These are phyloP conservation scores for Miamiensis avidus DNA, from an alignment of 169 alveolate species.

Conservation along the genomic window DNA sequence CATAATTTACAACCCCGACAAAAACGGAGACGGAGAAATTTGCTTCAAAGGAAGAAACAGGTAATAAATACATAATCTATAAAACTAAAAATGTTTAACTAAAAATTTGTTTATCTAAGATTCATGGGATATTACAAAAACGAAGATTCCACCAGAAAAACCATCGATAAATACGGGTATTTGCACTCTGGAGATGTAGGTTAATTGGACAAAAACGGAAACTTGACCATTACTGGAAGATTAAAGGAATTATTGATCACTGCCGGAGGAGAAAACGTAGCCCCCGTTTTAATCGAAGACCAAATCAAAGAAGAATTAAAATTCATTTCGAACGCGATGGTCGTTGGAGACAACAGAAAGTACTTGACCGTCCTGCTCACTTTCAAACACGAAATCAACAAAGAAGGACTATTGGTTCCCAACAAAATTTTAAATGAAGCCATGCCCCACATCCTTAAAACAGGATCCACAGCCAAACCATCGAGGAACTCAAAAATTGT, in stretches of 20 bases:
- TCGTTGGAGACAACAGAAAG: conserved; percentile 76
- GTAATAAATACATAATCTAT: background rate
- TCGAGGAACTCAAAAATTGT: conserved; percentile 47
- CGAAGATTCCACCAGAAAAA: conserved; percentile 72
- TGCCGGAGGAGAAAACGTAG: conserved; percentile 89
- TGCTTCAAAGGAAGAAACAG: conserved; percentile 81
- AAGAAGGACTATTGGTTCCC: conserved; percentile 31
- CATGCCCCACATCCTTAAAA: conserved; percentile 4
- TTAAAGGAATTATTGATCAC: conserved; percentile 83
- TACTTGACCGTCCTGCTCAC: conserved; percentile 73
- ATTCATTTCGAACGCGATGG: conserved; percentile 66
- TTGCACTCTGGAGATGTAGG: conserved; percentile 91
- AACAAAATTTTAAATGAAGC: conserved; percentile 27
- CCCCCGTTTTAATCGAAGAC: conserved; percentile 83
- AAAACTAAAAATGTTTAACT: background rate
- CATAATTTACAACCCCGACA: conserved; percentile 60
- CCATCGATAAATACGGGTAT: conserved; percentile 79
- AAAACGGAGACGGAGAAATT: conserved; percentile 83
- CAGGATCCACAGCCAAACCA: conserved; percentile 38
- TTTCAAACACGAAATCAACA: conserved; percentile 53
- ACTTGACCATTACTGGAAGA: conserved; percentile 76
- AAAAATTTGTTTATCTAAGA: background rate
- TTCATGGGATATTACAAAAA: conserved; percentile 87
- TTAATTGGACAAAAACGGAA: conserved; percentile 66
- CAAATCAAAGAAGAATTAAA: conserved; percentile 59